These are phyloP conservation scores for Solanum habrochaites DNA, from an alignment of 257 asterid genomes.

Conservation along the genomic window DNA sequence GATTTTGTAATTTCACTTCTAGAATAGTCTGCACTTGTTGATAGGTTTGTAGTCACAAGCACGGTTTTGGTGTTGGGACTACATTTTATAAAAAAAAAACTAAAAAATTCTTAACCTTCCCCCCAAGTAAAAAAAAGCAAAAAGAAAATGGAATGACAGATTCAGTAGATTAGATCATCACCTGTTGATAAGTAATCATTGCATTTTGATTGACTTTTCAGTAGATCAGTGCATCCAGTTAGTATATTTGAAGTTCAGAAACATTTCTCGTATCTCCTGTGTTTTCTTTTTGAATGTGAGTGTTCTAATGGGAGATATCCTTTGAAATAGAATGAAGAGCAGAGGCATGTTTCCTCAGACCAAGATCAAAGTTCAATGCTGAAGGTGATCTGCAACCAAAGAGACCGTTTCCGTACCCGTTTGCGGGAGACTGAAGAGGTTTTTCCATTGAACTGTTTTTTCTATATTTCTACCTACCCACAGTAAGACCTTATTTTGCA, in stretches of 20 bases:
- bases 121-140: not conserved
- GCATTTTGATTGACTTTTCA: not conserved
- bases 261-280: not conserved
- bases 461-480: not conserved
- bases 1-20: not conserved
- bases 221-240: not conserved
- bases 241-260: not conserved
- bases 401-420: slow-evolving; percentile 95
- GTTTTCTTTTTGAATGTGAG: not conserved
- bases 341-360: slow-evolving; percentile 55
- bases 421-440: slow-evolving; percentile 99
- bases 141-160: not conserved
- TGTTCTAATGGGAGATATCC: not conserved
- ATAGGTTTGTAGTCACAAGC: not conserved
- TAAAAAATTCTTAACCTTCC: not conserved
- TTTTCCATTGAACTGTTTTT: not conserved
- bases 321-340: slow-evolving; percentile 55
- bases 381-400: slow-evolving; percentile 97
- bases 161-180: not conserved
- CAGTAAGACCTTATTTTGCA: not conserved
- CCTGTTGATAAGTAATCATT: not conserved
- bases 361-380: slow-evolving; percentile 96
- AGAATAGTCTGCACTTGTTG: not conserved
- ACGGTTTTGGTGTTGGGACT: not conserved
- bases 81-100: not conserved